Evolutionary conservation across 1,139 yeast species (phyloP).

Genomic region (Suhomyces bribrorum): DNA sequence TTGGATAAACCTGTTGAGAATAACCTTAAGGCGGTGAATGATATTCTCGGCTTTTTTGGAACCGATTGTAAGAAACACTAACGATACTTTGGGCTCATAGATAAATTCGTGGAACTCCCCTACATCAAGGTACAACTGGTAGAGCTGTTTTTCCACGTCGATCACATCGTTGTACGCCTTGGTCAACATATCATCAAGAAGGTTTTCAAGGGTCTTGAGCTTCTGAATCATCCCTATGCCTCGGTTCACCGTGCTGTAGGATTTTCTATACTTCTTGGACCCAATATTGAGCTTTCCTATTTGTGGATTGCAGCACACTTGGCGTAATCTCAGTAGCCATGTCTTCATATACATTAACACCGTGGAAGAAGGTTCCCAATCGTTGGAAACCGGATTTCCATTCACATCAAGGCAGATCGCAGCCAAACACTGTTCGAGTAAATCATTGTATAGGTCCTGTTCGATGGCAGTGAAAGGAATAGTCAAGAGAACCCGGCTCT

Average conservation of each 20-base stretch:
- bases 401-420: slow-evolving; percentile 60
- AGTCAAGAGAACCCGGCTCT: slow-evolving; percentile 64
- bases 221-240: slow-evolving; percentile 29
- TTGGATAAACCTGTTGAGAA: slow-evolving; percentile 19
- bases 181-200: slow-evolving; percentile 62
- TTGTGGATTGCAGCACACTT: slow-evolving; percentile 82
- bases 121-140: slow-evolving; percentile 46
- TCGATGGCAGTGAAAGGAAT: slow-evolving; percentile 81
- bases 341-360: slow-evolving; percentile 51
- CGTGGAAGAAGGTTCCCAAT: slow-evolving; percentile 51
- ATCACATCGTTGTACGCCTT: slow-evolving; percentile 52
- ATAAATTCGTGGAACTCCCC: slow-evolving; percentile 66
- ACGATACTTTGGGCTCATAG: slow-evolving; percentile 52
- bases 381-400: slow-evolving; percentile 55
- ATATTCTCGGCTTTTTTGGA: slow-evolving; percentile 38
- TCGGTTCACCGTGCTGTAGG: slow-evolving; percentile 12
- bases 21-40: slow-evolving; percentile 22
- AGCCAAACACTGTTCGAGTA: slow-evolving; percentile 60
- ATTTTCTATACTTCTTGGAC: slow-evolving; percentile 30
- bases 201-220: slow-evolving; percentile 65
- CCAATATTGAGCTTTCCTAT: slow-evolving; percentile 48
- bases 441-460: slow-evolving; percentile 73
- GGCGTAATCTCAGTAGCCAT: slow-evolving; percentile 72
- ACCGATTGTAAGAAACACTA: slow-evolving; percentile 42
- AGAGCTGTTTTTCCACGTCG: slow-evolving; percentile 49